phyloP scores from a whole-genome alignment of 805 yeast species.

The Yamadazyma kitorensis region DNA sequence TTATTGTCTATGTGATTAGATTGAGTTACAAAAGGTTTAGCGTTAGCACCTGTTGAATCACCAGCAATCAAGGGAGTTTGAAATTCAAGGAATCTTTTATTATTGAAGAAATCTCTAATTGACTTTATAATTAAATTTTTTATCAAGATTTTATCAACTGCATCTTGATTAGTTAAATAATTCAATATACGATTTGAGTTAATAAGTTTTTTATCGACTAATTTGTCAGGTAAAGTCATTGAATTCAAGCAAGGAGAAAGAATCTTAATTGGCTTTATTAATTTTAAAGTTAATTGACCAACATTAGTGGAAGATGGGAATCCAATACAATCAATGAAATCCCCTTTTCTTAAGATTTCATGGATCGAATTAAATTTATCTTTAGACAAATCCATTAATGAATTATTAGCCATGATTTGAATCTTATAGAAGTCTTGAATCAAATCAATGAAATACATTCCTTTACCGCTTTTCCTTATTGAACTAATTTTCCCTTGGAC shows the following conservation, averaged over 20 bases:
- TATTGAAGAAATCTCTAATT: constrained; percentile 56
- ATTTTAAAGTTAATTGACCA: constrained; percentile 74
- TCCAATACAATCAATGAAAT: constrained; percentile 65
- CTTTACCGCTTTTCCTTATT: constrained; percentile 65
- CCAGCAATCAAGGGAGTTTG: constrained; percentile 84
- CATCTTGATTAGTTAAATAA: constrained; percentile 57
- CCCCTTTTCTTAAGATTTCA: constrained; percentile 62
- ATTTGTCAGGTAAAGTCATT: constrained; percentile 51
- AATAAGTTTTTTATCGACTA: constrained; percentile 53
- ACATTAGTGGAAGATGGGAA: constrained; percentile 70
- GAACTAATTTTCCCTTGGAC: constrained; percentile 56
- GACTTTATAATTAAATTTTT: constrained; percentile 54
- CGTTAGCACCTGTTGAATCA: constrained; percentile 84
- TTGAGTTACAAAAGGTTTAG: constrained; percentile 75
- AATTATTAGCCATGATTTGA: constrained; percentile 62
- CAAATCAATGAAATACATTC: constrained; percentile 66
- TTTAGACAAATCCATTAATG: constrained; percentile 38
- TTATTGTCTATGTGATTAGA: constrained; percentile 17
- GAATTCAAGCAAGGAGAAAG: constrained; percentile 61
- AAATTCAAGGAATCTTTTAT: constrained; percentile 68
- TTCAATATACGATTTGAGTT: constrained; percentile 71
- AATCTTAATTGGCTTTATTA: constrained; percentile 46
- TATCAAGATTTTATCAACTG: constrained; percentile 45
- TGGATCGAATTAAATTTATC: constrained; percentile 43
- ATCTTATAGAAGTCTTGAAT: constrained; percentile 55